Evolutionary conservation across 345 rosid species (phyloP), one percentile per base, ranked within the genome.

Genomic region (Murraya koenigii): DNA sequence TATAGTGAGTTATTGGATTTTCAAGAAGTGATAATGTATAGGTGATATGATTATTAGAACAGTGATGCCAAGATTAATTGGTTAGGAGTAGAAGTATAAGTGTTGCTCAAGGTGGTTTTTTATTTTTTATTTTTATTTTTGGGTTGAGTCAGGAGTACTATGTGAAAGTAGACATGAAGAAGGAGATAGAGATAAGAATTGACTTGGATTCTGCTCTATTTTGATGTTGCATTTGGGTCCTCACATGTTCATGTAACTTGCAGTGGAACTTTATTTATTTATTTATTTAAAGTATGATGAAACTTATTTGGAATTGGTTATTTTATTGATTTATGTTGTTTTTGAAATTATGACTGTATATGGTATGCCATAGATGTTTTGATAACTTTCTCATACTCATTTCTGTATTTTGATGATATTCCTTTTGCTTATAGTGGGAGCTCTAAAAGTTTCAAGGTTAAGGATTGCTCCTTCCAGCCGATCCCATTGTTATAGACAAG

Each of bases 401-500:
- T 41, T 70, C 33, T 26, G 39, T 25, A 33, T 56, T 28, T 58
- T 63, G 14, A 15, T 7, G 15, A 33, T 56, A 62, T 55, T 6
- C 26, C 54, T 58, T 17, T 71, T 52, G 49, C 70, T 22, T 76
- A 63, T 56, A 83, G 88, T 77, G 49, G 71, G 78, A 63, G 58
- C 75, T 74, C 66, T 84, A 23, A 79, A 61, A 77, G 65, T 81
- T 65, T 72, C 77, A 20, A 78, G 80, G 75, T 41, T 81, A 60
- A 76, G 80, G 63, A 71, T 75, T 67, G 66, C 66, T 47, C 68
- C 44, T 79, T 72, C 80, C 33, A 74, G 61, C 68, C 79, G 82
- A 71, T 76, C 77, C 11, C 67, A 41, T 63, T 78, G 86, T 75
- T 75, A 77, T 67, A 61, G 88, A 77, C 86, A 82, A 72, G 83